phyloP scores from a whole-genome alignment of 306 rosid species.

The Betula pendula region DNA sequence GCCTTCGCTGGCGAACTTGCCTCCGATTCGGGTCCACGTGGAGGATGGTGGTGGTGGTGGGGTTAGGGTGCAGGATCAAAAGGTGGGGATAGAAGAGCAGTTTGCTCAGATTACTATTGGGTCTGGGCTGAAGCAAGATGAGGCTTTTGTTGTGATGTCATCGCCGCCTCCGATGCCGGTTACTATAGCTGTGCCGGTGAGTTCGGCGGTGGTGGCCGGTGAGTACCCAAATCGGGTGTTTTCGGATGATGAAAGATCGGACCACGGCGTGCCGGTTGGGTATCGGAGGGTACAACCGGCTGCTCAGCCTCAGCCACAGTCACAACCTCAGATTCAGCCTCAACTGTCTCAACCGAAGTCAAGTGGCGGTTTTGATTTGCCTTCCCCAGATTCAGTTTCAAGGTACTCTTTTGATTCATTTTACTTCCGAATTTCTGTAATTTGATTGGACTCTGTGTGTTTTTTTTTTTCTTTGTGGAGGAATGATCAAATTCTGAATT shows the following conservation, averaged over 20 bases:
- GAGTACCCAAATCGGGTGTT: conserved; percentile 61
- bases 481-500: conserved; percentile 36
- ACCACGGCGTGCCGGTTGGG: conserved; percentile 61
- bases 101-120: conserved; percentile 72
- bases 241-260: conserved; percentile 94
- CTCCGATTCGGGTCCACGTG: conserved; percentile 85
- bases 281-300: conserved; percentile 57
- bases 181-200: conserved; percentile 40
- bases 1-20: conserved; percentile 80
- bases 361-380: conserved; percentile 57
- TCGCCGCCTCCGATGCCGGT: conserved; percentile 68
- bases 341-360: conserved; percentile 71
- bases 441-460: background rate
- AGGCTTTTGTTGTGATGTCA: conserved; percentile 54
- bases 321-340: conserved; percentile 36
- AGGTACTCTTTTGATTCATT: conserved; percentile 44
- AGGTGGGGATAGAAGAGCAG: conserved; percentile 89
- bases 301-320: conserved; percentile 49
- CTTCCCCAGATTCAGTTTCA: conserved; percentile 94
- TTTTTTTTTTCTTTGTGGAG: background rate
- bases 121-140: conserved; percentile 61
- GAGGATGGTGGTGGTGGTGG: conserved; percentile 58
- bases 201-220: conserved; percentile 30
- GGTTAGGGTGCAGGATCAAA: conserved; percentile 67
- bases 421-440: background rate